Evolutionary conservation across 495 filamentous ascomycete species (phyloP), one percentile per base, ranked within the genome.

Genomic region (Cercophora sp.): DNA sequence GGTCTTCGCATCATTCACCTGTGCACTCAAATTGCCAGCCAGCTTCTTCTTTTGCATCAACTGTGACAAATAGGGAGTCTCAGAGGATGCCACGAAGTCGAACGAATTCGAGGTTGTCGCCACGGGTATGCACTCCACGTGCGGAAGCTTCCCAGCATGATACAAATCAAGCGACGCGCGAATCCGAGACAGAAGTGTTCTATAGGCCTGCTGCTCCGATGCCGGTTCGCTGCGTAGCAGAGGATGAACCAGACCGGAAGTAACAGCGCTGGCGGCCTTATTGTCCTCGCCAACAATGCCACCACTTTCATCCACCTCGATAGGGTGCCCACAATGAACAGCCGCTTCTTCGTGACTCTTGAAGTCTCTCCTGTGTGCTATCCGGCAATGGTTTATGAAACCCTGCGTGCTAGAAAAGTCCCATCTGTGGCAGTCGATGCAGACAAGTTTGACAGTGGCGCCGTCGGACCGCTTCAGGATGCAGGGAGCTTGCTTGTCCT

Each of bases 331-430:
- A 48, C 88, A 92, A 19, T 86, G 88, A 27, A 89, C 75, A n/a
- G 93, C 93, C 35, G 93, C 93, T 48, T 88, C 89, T 62, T 96
- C 91, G 60, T 98, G 93, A 60, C 89, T 96, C 61, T 89, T 86
- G 72, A 88, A 96, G 46, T 91, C 89, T 43, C 89, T 80, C 53
- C 83, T 85, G 69, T 98, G 93, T 8, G 91, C 89, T 51, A 98
- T 96, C 35, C 93, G 90, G 61, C 91, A 96, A 61, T 98, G 93
- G 59, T 98, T 98, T 72, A 98, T 92, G 63, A 98, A 97, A 2
- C 93, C 93, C 67, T 98, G 93, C 1, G 89, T 89, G 67, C 90
- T 96, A 37, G 86, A 90, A 66, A 96, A 97, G 64, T 96, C 87
- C 70, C 85, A 86, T 49, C 89, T 76, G 35, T 88, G 80, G 62